Evolutionary conservation across 495 filamentous ascomycete species (phyloP), one percentile per base, ranked within the genome.

Genomic region (Geoglossum glabrum): DNA sequence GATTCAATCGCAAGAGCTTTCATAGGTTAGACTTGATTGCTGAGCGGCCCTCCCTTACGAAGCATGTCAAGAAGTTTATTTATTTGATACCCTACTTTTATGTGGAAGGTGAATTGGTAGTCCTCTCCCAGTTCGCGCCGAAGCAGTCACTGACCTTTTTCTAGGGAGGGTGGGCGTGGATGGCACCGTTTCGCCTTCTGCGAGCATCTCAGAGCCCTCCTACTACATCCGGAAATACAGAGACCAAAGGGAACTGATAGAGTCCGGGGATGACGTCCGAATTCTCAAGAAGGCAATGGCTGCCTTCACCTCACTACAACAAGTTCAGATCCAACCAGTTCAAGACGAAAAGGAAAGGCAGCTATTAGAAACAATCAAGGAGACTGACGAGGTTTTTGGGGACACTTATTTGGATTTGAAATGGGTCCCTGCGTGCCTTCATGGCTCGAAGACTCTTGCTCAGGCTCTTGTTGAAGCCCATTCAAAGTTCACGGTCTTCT

Each of bases 21-120:
- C 65, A 69, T 31, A 69, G 76, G 49, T 65, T 86, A 49, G 74
- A 79, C 23, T 70, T 69, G 19, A 73, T 79, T 34, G 68, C 71
- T 26, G 61, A 62, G 30, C 67, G 70, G 47, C 64, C 66, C 15
- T 75, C 81, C 64, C 71, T 83, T 21, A 76, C 79, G 36, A 72
- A 69, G 60, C 74, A 81, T 69, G 80, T 84, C 51, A 79, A 74
- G 66, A 77, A 81, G 64, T 79, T 86, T 66, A 82, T 79, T 62
- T 86, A 86, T 65, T 76, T 86, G 69, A 78, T 86, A 65, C 81
- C 81, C 63, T 80, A 76, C 56, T 83, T 84, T 66, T 85, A 85
- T 69, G 64, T 62, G 13, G 61, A 69, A 56, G 71, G 71, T 73
- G 38, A 60, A 28, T 26, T 60, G 11, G 21, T 50, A 26, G 52